Conservation (phyloP, 108 stramenopile species). For the Nannochloropsis gaditana region DNA sequence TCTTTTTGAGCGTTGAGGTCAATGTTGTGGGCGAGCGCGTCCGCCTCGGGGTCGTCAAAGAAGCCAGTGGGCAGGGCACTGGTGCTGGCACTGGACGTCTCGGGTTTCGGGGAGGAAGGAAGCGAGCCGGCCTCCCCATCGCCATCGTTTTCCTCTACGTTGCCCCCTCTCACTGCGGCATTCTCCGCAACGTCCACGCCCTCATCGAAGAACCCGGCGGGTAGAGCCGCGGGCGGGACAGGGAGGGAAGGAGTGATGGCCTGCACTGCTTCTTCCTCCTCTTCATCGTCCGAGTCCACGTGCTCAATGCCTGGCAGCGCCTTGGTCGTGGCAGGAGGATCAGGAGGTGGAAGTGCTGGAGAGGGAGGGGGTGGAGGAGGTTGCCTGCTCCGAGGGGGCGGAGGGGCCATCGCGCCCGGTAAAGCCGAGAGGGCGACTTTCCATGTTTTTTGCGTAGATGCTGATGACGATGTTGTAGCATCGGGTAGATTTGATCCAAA, state of each 20-base stretch:
- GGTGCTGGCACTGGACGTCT: background rate
- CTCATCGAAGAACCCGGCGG: background rate
- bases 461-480: no score
- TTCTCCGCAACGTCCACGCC: background rate
- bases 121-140: no score
- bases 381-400: background rate
- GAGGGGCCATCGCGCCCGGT: background rate
- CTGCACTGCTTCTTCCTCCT: background rate
- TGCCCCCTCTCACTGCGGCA: background rate
- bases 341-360: background rate
- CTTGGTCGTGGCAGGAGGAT: background rate
- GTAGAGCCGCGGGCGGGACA: background rate
- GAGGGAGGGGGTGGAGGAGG: slow-evolving; percentile 14
- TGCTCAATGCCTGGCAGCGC: background rate
- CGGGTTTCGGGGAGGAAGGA: no score
- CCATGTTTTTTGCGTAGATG: background rate
- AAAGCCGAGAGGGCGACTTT: background rate
- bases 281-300: background rate
- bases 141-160: background rate
- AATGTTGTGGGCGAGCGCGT: background rate
- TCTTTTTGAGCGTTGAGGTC: background rate
- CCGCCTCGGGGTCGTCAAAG: slow-evolving; percentile 46
- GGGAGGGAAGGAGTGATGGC: background rate
- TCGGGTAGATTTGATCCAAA: no score
- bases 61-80: slow-evolving; percentile 38